These are phyloP conservation scores for Teunomyces kruisii DNA, from an alignment of 805 yeast species.

Conservation along the genomic window DNA sequence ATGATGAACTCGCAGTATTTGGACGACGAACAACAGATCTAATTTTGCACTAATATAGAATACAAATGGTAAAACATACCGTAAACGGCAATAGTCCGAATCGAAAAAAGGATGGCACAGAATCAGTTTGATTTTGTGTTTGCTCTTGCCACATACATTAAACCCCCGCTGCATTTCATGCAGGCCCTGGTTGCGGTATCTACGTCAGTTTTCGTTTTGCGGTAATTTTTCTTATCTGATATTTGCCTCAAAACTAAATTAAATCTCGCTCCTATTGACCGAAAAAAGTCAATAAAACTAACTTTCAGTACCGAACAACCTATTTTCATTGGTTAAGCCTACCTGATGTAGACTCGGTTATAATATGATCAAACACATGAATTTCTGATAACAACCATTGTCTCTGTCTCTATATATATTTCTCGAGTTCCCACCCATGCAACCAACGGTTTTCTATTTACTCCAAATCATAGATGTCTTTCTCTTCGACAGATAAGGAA, in stretches of 20 bases:
- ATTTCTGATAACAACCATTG: too few species aligned
- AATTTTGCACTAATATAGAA: not conserved
- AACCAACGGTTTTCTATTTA: too few species aligned
- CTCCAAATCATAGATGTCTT: not conserved
- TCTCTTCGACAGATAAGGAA: not conserved
- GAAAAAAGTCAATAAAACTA: not conserved
- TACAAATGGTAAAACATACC: not conserved
- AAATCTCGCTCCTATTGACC: not conserved
- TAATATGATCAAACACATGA: too few species aligned
- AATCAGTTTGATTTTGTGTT: too few species aligned
- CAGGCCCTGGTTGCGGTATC: too few species aligned
- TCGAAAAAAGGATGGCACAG: too few species aligned
- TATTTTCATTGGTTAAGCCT: not conserved
- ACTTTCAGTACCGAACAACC: too few species aligned
- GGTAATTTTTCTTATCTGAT: not conserved
- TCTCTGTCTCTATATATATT: not conserved
- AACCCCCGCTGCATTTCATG: too few species aligned
- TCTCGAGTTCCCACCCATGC: not conserved
- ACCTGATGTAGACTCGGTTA: too few species aligned
- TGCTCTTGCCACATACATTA: too few species aligned
- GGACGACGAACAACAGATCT: not conserved
- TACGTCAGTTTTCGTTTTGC: not conserved
- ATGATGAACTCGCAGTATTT: constrained; percentile 2
- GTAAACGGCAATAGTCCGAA: not conserved
- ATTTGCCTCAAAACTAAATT: not conserved